Percentiles rank a stretch among this genome's conserved stretches.
Evolutionary conservation across 1,284 basidiomycete genomes (phyloP).

Genomic region (Tetrapyrgos nigripes): DNA sequence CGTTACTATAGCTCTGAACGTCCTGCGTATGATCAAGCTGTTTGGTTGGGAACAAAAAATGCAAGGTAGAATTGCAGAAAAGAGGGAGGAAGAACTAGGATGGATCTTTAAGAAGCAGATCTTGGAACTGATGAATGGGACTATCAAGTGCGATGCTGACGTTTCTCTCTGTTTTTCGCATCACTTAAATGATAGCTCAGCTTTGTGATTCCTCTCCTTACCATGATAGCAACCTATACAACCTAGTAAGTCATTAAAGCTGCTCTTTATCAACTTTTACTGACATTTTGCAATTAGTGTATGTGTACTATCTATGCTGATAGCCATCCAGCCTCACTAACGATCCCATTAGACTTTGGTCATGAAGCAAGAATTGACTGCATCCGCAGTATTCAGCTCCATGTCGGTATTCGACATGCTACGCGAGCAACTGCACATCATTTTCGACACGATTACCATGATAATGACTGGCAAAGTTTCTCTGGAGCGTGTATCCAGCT

Average conservation of each 20-base stretch:
- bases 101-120: slow-evolving; percentile 51
- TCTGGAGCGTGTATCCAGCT: slow-evolving; percentile 54
- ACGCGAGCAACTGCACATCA: slow-evolving; percentile 42
- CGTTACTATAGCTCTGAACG: slow-evolving; percentile 43
- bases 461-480: slow-evolving; percentile 50
- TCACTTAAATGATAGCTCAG: slow-evolving; percentile 35
- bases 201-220: slow-evolving; percentile 65
- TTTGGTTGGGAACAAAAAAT: slow-evolving; percentile 73
- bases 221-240: slow-evolving; percentile 72
- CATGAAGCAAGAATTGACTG: slow-evolving; percentile 44
- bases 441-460: slow-evolving; percentile 31
- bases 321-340: slow-evolving; percentile 4
- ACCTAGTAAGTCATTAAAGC: slow-evolving; percentile 51
- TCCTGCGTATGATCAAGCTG: slow-evolving; percentile 71
- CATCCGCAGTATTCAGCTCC: slow-evolving; percentile 47
- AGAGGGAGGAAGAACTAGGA: slow-evolving; percentile 60
- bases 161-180: neutral
- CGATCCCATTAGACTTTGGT: slow-evolving; percentile 38
- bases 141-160: slow-evolving; percentile 47
- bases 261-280: no score
- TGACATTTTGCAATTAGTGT: neutral
- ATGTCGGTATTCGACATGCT: slow-evolving; percentile 54
- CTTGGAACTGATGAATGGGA: slow-evolving; percentile 47
- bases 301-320: slow-evolving; percentile 10
- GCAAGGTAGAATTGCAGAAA: slow-evolving; percentile 52